Conservation (phyloP, 768 basidiomycete species). For the Pulveroboletus sp. region DNA sequence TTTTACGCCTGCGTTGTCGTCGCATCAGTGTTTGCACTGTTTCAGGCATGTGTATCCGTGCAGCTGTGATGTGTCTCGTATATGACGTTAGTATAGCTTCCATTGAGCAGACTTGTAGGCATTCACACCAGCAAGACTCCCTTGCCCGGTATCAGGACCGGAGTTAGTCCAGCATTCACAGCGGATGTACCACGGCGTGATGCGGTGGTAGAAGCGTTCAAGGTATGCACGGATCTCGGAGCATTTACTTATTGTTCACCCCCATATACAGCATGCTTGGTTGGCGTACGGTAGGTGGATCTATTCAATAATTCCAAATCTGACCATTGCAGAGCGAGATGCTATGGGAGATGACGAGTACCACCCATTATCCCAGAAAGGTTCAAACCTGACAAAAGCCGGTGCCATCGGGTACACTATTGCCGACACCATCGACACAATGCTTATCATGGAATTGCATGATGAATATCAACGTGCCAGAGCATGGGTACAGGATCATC, state of each 20-base stretch:
- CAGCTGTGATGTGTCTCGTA: neutral
- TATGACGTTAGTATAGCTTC: conserved; percentile 15
- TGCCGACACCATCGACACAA: conserved; percentile 81
- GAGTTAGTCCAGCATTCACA: conserved; percentile 25
- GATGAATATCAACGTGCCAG: conserved; percentile 76
- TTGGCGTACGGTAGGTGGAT: conserved; percentile 63
- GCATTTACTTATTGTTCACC: conserved; percentile 4
- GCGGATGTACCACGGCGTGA: conserved; percentile 62
- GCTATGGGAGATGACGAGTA: conserved; percentile 94
- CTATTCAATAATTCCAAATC: neutral
- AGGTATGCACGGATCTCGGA: conserved; percentile 41
- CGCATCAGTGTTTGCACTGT: conserved; percentile 10
- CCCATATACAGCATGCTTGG: conserved; percentile 69
- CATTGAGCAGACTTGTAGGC: conserved; percentile 3
- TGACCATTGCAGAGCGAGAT: conserved; percentile 57
- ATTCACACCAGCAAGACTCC: neutral
- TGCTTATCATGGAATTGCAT: conserved; percentile 78
- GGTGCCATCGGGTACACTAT: conserved; percentile 90
- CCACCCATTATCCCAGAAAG: conserved; percentile 71
- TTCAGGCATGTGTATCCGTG: conserved; percentile 16
- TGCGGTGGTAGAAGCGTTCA: conserved; percentile 75
- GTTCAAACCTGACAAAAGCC: conserved; percentile 71
- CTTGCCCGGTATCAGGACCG: conserved; percentile 20
- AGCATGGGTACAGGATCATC: conserved; percentile 64
- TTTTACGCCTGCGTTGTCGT: conserved; percentile 10